Evolutionary conservation across 257 asterid genomes (phyloP), one percentile per base, ranked within the genome.

Genomic region (Jasminum sambac): DNA sequence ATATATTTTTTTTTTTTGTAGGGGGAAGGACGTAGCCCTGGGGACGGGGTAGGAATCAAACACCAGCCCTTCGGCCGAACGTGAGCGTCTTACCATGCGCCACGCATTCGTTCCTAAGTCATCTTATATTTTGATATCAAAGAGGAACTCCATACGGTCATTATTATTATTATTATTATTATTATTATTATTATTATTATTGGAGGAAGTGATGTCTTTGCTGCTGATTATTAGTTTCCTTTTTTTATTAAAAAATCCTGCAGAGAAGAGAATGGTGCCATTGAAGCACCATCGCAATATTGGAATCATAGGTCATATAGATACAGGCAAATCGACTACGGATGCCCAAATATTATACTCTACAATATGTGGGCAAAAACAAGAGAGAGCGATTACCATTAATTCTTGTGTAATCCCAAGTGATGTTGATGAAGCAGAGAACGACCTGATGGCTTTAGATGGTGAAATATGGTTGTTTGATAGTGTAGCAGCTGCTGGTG

Each of bases 241-340:
- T 57, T 4, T 69, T 13, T 67, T 60, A 34, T 14, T 69, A 50
- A 38, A 40, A 59, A 34, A 66, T 36, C 70, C 52, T 68, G 80
- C 91, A 86, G 99, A 85, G 19, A 89, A 82, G 85, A 81, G 96
- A 69, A 17, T 81, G 1, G 80, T 91, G n/a, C 99, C 99, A 4
- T 52, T 94, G 73, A 71, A 84, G 60, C 96, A 94, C 79, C 91
- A 94, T 57, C 97, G 99, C 40, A 94, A 91, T 73, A 94, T 94
- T n/a, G 99, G 99, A 68, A 94, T 94, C 44, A 94, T 94, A 96
- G 99, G 96, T 55, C 99, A 94, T 65, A 94, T 94, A 69, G 99
- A 94, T 38, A 96, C 99, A 8, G 99, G 99, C 13, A 94, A 94
- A 78, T 91, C 99, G 21, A 91, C 99, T 2, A 91, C 97, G 0